These are phyloP conservation scores for Eimeria sp. DNA, from an alignment of 169 alveolate genomes.

Conservation along the genomic window DNA sequence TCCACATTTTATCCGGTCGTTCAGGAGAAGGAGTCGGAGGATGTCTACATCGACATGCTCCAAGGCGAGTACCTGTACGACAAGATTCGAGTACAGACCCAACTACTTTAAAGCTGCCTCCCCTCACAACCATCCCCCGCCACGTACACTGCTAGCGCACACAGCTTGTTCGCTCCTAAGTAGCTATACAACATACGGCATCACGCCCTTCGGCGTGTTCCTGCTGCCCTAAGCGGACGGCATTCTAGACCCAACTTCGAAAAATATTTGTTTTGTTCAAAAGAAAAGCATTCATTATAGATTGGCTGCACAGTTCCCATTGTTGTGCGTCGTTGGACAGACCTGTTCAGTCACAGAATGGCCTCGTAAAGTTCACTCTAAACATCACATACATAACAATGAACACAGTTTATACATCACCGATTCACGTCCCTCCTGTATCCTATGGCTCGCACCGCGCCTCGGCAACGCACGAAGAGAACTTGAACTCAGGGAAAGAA, in stretches of 20 bases:
- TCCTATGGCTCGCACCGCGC: slow-evolving; percentile 27
- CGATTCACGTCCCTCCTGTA: not conserved
- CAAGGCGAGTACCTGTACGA: slow-evolving; percentile 24
- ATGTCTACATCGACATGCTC: slow-evolving; percentile 49
- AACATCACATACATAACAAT: slow-evolving; percentile 10
- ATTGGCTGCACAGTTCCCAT: slow-evolving; percentile 57
- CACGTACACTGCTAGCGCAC: not conserved
- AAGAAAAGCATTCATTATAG: slow-evolving; percentile 28
- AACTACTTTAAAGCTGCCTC: not conserved
- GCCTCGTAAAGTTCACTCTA: slow-evolving; percentile 17
- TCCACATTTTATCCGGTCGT: not conserved
- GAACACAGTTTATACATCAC: slow-evolving; percentile 7
- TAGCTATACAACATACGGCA: not conserved
- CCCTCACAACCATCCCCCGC: too few relatives aligned
- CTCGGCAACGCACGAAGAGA: not conserved
- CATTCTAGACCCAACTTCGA: not conserved
- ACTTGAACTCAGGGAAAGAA: not conserved
- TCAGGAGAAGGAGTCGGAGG: slow-evolving; percentile 31
- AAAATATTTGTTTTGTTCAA: slow-evolving; percentile 46
- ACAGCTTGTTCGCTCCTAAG: not conserved
- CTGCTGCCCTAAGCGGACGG: not conserved
- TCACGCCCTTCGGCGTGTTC: not conserved
- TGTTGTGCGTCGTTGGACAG: not conserved
- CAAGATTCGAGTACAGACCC: slow-evolving; percentile 42
- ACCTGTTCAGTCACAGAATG: slow-evolving; percentile 55